Evolutionary conservation across 139 green algal species (phyloP).

Genomic region (Eudorina sp.): DNA sequence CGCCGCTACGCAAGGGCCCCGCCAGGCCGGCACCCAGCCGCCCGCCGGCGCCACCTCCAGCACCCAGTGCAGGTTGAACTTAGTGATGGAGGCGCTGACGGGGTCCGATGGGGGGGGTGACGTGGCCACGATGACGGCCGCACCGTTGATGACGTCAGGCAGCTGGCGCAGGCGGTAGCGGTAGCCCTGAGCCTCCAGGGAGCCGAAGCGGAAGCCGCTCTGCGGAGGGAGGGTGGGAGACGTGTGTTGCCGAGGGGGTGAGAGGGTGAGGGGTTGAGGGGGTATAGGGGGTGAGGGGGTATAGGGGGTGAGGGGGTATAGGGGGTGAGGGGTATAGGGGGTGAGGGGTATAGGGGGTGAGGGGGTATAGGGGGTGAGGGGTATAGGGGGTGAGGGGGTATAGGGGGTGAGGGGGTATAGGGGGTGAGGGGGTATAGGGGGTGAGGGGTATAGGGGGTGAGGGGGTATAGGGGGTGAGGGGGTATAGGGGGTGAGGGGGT

Average conservation of each 20-base stretch:
- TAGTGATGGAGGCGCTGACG: neutral
- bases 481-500: too few relatives aligned
- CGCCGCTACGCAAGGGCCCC: conserved; percentile 43
- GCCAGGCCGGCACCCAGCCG: conserved; percentile 51
- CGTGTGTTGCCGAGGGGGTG: neutral
- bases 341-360: too few relatives aligned
- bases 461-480: too few relatives aligned
- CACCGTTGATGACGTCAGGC: neutral
- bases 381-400: too few relatives aligned
- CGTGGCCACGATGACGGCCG: neutral
- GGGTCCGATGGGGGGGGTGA: neutral
- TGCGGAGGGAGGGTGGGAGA: neutral
- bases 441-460: too few relatives aligned
- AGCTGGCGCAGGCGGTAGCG: conserved; percentile 14
- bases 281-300: too few relatives aligned
- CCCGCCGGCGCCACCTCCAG: conserved; percentile 14
- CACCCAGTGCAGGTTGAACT: conserved; percentile 54
- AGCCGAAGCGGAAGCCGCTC: neutral
- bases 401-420: too few relatives aligned
- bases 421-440: too few relatives aligned
- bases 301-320: too few relatives aligned
- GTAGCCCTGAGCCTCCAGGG: neutral
- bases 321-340: too few relatives aligned
- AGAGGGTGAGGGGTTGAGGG: neutral
- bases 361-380: too few relatives aligned